Percentiles rank a stretch among this genome's conserved stretches.
phyloP scores from a whole-genome alignment of 352 stramenopile species.

The Phytophthora aleatoria region DNA sequence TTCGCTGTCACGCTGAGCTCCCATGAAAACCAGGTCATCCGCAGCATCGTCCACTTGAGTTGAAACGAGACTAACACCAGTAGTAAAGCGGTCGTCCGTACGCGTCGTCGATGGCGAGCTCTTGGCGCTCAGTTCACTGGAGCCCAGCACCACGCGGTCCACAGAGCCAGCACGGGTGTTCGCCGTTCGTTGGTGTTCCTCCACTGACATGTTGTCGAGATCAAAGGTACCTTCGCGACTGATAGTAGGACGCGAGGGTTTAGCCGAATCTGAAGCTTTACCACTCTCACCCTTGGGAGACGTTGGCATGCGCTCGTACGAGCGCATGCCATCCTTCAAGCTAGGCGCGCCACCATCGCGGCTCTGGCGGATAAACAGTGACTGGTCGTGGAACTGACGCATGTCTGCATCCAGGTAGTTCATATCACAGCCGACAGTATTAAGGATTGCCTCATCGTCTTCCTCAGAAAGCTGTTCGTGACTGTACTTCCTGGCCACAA shows the following conservation, averaged over 20 bases:
- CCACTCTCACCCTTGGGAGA: constrained; percentile 15
- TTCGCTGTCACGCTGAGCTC: constrained; percentile 14
- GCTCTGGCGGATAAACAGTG: constrained; percentile 42
- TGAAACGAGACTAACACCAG: constrained; percentile 18
- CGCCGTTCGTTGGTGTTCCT: constrained; percentile 9
- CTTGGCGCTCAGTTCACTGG: constrained; percentile 9
- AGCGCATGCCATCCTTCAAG: constrained; percentile 13
- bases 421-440: constrained; percentile 63
- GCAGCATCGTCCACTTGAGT: constrained; percentile 12
- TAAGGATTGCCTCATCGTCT: constrained; percentile 27
- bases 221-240: constrained; percentile 22
- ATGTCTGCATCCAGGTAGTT: constrained; percentile 72
- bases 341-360: constrained; percentile 18
- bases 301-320: constrained; percentile 27
- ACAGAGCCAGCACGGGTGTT: background rate
- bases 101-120: constrained; percentile 11
- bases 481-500: constrained; percentile 18
- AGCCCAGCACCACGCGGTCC: constrained; percentile 11
- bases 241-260: constrained; percentile 12
- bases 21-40: constrained; percentile 24
- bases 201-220: constrained; percentile 21
- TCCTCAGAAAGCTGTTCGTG: constrained; percentile 13
- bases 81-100: constrained; percentile 30
- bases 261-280: constrained; percentile 10
- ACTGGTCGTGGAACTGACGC: constrained; percentile 73